Conservation (phyloP, 1,284 basidiomycete genomes). For the Trametes hirsuta region DNA sequence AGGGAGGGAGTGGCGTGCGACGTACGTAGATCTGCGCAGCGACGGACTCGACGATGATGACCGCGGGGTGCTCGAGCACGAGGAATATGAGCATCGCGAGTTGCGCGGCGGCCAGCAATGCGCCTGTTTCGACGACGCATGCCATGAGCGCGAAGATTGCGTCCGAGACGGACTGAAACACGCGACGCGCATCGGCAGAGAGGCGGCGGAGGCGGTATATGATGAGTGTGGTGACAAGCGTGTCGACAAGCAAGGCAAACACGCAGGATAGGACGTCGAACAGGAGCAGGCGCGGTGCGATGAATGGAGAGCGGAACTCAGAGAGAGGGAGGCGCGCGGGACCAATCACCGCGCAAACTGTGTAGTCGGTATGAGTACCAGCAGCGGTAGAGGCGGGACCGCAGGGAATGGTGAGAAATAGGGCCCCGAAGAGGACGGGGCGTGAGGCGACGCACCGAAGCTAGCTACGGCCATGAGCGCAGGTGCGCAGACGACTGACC, state of each 20-base stretch:
- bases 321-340: conserved; percentile 1
- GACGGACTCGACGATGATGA: conserved; percentile 17
- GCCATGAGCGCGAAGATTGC: conserved; percentile 11
- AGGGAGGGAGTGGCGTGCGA: background rate
- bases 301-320: conserved; percentile 17
- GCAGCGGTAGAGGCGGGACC: background rate
- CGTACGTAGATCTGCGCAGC: conserved; percentile 25
- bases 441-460: conserved; percentile 13
- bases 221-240: conserved; percentile 13
- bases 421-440: background rate
- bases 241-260: conserved; percentile 12
- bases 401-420: background rate
- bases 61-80: conserved; percentile 8
- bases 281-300: conserved; percentile 15
- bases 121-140: conserved; percentile 20
- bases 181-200: conserved; percentile 10
- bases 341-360: conserved; percentile 17
- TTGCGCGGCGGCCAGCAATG: conserved; percentile 17
- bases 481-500: conserved; percentile 14
- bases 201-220: conserved; percentile 15
- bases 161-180: conserved; percentile 9
- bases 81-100: conserved; percentile 12
- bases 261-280: conserved; percentile 15
- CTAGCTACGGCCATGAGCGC: conserved; percentile 9
- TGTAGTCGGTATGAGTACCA: too few species aligned